Percentiles rank a stretch among this genome's conserved stretches.
Conservation (phyloP, 768 basidiomycete genomes). For the Kwoniella newhampshirensis region DNA sequence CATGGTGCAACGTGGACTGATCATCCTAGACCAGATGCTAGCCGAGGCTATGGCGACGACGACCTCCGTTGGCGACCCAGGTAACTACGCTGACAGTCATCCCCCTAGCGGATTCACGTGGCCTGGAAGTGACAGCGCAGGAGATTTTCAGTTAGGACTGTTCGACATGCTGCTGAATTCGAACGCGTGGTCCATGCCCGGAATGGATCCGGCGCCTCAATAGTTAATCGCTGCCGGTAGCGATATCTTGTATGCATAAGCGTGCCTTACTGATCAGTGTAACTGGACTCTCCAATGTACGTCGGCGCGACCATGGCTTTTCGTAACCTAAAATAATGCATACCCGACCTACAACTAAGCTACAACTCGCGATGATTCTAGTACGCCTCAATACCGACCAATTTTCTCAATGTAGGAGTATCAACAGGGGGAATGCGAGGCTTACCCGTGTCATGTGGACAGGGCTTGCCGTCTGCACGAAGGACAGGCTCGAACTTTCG, state of each 20-base stretch:
- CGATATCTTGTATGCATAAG: too few species aligned
- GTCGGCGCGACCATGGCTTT: too few species aligned
- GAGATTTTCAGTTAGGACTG: constrained; percentile 7
- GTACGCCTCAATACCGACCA: constrained; percentile 22
- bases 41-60: constrained; percentile 2
- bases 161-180: constrained; percentile 17
- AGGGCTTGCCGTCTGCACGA: constrained; percentile 20
- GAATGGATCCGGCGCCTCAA: not conserved
- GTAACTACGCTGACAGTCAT: not conserved
- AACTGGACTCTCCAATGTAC: too few species aligned
- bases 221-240: not conserved
- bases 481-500: constrained; percentile 20
- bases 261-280: too few species aligned
- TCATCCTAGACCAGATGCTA: constrained; percentile 21
- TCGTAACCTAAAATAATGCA: too few species aligned
- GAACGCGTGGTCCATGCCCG: constrained; percentile 2
- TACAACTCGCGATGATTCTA: constrained; percentile 1
- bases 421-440: constrained; percentile 15
- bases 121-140: not conserved
- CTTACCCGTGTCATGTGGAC: constrained; percentile 24
- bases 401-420: constrained; percentile 4
- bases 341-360: not conserved
- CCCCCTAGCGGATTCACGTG: constrained; percentile 4
- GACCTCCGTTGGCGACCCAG: not conserved
- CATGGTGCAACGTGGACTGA: constrained; percentile 18